A percentile compares a stretch with the other conserved stretches of the same genome.
phyloP scores from a whole-genome alignment of 2,329 filamentous ascomycete species.

The Pyrenochaeta sp. region DNA sequence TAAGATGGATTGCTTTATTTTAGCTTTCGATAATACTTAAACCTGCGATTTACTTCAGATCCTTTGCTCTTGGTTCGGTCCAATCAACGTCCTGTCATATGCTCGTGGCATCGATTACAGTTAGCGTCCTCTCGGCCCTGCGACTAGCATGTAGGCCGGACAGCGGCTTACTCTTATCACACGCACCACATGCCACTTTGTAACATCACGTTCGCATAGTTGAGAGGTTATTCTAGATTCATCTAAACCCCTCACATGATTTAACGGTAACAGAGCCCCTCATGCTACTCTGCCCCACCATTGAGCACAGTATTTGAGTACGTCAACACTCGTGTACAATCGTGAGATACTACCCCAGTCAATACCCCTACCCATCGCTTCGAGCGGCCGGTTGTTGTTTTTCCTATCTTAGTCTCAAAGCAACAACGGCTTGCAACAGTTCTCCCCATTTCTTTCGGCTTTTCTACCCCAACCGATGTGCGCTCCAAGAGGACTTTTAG shows the following conservation, averaged over 20 bases:
- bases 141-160: constrained; percentile 13
- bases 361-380: no score
- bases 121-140: constrained; percentile 23
- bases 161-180: constrained; percentile 28
- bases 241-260: constrained; percentile 4
- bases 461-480: no score
- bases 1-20: constrained; percentile 6
- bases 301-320: neutral
- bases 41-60: constrained; percentile 1
- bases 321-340: no score
- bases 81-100: constrained; percentile 23
- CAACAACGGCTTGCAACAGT: no score
- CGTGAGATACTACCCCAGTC: no score
- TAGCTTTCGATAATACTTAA: constrained; percentile 9
- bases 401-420: no score
- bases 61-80: constrained; percentile 1
- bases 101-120: constrained; percentile 24
- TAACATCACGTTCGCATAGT: constrained; percentile 5
- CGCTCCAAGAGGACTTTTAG: no score
- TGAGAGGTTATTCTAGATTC: neutral
- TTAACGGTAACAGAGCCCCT: neutral
- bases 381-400: no score
- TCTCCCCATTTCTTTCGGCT: no score
- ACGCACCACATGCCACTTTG: constrained; percentile 21
- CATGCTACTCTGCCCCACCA: neutral